These are phyloP conservation scores for Tritrichomonas foetus DNA, from an alignment of 208 protist genomes.

Conservation along the genomic window DNA sequence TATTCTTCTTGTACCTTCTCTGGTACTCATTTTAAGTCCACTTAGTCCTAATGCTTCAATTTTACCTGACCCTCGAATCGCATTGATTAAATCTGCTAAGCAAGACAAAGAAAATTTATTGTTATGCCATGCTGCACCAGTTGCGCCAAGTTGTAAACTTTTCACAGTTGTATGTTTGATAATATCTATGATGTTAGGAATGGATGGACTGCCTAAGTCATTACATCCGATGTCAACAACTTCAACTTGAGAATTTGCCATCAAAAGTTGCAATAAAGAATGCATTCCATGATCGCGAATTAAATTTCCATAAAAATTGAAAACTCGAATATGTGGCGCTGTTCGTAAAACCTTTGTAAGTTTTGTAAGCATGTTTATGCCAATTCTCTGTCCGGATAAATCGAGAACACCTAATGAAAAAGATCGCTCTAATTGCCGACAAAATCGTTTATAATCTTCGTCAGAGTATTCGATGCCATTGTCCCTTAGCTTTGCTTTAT, in stretches of 20 bases:
- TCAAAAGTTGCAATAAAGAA: background rate
- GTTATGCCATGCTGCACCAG: background rate
- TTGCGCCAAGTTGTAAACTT: background rate
- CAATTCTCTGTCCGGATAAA: background rate
- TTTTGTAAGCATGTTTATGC: slow-evolving; percentile 22
- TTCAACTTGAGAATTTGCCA: background rate
- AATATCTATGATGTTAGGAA: background rate
- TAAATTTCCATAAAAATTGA: slow-evolving; percentile 15
- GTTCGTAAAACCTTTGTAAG: background rate
- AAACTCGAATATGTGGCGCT: background rate
- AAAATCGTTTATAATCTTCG: background rate
- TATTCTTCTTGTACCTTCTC: background rate
- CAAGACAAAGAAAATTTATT: background rate
- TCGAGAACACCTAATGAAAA: background rate
- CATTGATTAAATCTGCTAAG: background rate
- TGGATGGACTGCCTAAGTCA: background rate
- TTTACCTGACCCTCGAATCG: background rate
- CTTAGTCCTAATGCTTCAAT: background rate
- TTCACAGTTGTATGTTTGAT: background rate
- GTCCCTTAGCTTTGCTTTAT: background rate
- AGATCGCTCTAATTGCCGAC: background rate
- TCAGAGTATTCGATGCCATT: background rate
- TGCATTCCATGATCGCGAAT: background rate
- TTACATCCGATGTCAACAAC: slow-evolving; percentile 22
- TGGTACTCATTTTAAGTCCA: background rate